Percentiles rank a stretch among this genome's conserved stretches.
phyloP scores from a whole-genome alignment of 225 moss, liverwort and hornwort species.

The Neckera pumila region DNA sequence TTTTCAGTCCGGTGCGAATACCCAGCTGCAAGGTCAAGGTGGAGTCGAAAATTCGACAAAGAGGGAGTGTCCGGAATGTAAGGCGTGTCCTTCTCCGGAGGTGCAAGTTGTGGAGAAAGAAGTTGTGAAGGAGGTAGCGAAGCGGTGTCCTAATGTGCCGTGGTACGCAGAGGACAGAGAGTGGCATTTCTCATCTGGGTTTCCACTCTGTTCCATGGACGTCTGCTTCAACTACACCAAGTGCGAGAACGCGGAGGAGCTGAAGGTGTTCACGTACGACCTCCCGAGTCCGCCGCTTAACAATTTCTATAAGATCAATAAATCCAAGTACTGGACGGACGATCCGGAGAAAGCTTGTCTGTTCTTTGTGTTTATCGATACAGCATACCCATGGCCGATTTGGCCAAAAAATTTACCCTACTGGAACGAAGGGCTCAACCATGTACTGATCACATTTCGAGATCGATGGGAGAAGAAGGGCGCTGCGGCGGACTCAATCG shows the following conservation, averaged over 20 bases:
- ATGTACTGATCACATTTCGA: slow-evolving; percentile 18
- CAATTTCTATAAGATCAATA: slow-evolving; percentile 36
- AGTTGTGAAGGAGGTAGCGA: background rate
- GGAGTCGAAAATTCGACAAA: background rate
- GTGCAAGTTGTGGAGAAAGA: slow-evolving; percentile 1
- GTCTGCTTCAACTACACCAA: slow-evolving; percentile 65
- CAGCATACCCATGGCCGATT: slow-evolving; percentile 8
- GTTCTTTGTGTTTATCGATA: slow-evolving; percentile 51
- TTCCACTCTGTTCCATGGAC: slow-evolving; percentile 72
- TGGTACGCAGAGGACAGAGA: slow-evolving; percentile 48
- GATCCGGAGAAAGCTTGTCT: slow-evolving; percentile 58
- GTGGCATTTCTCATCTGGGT: slow-evolving; percentile 50
- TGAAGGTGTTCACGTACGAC: slow-evolving; percentile 52
- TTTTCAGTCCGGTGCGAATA: background rate
- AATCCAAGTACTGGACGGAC: slow-evolving; percentile 39
- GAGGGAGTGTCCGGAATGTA: background rate
- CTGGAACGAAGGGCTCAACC: slow-evolving; percentile 18
- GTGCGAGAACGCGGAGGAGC: slow-evolving; percentile 36
- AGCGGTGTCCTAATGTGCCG: slow-evolving; percentile 5
- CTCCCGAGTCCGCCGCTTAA: slow-evolving; percentile 26
- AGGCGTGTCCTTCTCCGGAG: background rate
- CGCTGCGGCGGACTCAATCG: slow-evolving; percentile 5
- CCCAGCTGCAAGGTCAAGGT: background rate
- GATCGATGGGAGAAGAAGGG: slow-evolving; percentile 22
- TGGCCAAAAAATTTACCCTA: slow-evolving; percentile 24